Percentiles rank a stretch among this genome's conserved stretches.
phyloP scores from a whole-genome alignment of 2,329 filamentous ascomycete species.

The Curvularia hawaiiensis region DNA sequence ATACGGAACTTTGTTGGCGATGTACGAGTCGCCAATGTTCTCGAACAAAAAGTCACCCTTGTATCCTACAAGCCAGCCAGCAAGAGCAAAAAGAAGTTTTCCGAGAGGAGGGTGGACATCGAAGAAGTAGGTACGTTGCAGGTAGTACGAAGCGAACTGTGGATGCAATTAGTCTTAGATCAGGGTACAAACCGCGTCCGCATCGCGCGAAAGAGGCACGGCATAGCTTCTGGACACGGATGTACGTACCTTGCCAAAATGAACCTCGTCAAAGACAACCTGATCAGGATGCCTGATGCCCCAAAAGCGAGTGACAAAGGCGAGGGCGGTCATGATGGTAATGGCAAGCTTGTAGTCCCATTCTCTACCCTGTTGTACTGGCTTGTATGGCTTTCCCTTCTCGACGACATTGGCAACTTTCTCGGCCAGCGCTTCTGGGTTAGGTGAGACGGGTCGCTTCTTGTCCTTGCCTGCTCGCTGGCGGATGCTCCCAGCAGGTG shows the following conservation, averaged over 20 bases:
- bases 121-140: slow-evolving; percentile 98
- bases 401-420: slow-evolving; percentile 37
- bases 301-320: slow-evolving; percentile 93
- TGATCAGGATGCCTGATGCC: slow-evolving; percentile 94
- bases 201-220: not conserved
- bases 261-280: slow-evolving; percentile 98
- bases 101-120: slow-evolving; percentile 98
- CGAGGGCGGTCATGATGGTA: slow-evolving; percentile 75
- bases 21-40: slow-evolving; percentile 98
- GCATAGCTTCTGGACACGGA: not conserved
- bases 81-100: slow-evolving; percentile 95
- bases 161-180: slow-evolving; percentile 23
- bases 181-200: not conserved
- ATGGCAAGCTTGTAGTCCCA: slow-evolving; percentile 85
- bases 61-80: slow-evolving; percentile 97
- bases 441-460: slow-evolving; percentile 46
- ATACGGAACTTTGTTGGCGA: slow-evolving; percentile 95
- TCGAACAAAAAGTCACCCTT: slow-evolving; percentile 98
- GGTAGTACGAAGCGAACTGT: slow-evolving; percentile 71
- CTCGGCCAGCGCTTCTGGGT: slow-evolving; percentile 37
- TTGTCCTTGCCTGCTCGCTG: slow-evolving; percentile 48
- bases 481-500: slow-evolving; percentile 44
- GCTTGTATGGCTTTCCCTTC: slow-evolving; percentile 43
- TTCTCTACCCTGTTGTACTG: slow-evolving; percentile 59
- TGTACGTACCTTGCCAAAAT: slow-evolving; percentile 91